Evolutionary conservation across 23 red algal genomes (phyloP).

Genomic region (Pyropia yezoensis): DNA sequence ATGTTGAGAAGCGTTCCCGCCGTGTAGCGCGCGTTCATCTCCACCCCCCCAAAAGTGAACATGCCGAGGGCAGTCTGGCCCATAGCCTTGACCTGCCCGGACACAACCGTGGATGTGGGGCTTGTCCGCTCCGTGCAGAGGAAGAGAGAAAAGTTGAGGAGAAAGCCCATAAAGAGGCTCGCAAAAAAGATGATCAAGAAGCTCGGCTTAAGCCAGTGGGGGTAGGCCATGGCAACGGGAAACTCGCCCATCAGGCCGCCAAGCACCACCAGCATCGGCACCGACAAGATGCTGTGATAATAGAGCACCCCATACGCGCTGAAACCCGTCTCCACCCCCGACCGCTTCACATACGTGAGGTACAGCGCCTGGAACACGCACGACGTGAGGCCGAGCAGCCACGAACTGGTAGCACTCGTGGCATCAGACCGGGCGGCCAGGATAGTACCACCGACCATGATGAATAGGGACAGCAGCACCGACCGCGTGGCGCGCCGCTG

Average conservation of each 20-base stretch:
- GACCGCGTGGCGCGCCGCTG: constrained; percentile 21
- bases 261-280: constrained; percentile 49
- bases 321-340: constrained; percentile 52
- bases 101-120: constrained; percentile 77
- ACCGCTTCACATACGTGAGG: constrained; percentile 76
- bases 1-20: constrained; percentile 63
- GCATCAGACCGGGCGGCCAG: constrained; percentile 52
- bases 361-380: constrained; percentile 81
- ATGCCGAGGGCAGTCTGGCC: constrained; percentile 66
- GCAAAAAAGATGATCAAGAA: constrained; percentile 54
- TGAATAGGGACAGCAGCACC: constrained; percentile 23
- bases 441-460: constrained; percentile 75
- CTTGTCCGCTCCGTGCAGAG: constrained; percentile 69
- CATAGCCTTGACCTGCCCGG: constrained; percentile 83
- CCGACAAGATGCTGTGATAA: constrained; percentile 67
- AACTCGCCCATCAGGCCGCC: constrained; percentile 56
- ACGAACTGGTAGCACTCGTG: constrained; percentile 32
- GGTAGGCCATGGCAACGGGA: constrained; percentile 7
- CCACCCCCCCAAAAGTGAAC: constrained; percentile 86
- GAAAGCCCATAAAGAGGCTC: constrained; percentile 48
- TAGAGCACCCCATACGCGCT: constrained; percentile 62
- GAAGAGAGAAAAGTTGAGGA: constrained; percentile 85
- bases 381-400: constrained; percentile 55
- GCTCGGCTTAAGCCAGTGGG: constrained; percentile 29
- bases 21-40: constrained; percentile 31